Evolutionary conservation across 2,329 filamentous ascomycete genomes (phyloP).

Genomic region (Venturia carpophila): DNA sequence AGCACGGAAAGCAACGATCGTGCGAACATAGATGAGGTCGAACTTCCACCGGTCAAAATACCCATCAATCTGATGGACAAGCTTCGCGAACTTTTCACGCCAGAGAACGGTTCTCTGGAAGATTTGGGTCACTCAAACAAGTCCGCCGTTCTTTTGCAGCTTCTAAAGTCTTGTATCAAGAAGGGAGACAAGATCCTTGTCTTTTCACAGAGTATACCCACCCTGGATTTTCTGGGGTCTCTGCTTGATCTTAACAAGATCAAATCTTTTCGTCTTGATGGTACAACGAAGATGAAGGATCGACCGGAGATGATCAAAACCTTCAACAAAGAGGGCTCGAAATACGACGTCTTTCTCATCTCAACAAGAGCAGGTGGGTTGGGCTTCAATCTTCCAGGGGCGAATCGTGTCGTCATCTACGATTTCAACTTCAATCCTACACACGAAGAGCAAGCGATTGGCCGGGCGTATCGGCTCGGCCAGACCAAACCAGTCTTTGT

Average conservation of each 20-base stretch:
- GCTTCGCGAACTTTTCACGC: slow-evolving; percentile 3
- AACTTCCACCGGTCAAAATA: slow-evolving; percentile 22
- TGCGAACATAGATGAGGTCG: slow-evolving; percentile 19
- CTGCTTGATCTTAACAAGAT: slow-evolving; percentile 46
- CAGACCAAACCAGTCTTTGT: slow-evolving; percentile 76
- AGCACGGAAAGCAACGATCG: slow-evolving; percentile 1
- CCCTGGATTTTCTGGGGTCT: slow-evolving; percentile 59
- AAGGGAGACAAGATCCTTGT: slow-evolving; percentile 68
- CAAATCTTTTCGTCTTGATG: slow-evolving; percentile 56
- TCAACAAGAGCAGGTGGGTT: slow-evolving; percentile 76
- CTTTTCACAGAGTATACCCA: slow-evolving; percentile 66
- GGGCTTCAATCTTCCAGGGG: slow-evolving; percentile 75
- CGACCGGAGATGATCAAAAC: slow-evolving; percentile 58
- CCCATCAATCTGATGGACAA: slow-evolving; percentile 22
- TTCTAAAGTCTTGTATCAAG: slow-evolving; percentile 56
- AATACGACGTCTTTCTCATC: slow-evolving; percentile 58
- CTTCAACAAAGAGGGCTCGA: slow-evolving; percentile 52
- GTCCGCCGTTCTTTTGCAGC: slow-evolving; percentile 56
- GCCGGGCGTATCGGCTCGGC: slow-evolving; percentile 76
- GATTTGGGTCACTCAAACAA: slow-evolving; percentile 57
- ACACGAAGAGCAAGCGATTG: slow-evolving; percentile 79
- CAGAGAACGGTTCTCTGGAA: slow-evolving; percentile 26
- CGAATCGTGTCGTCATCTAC: slow-evolving; percentile 79
- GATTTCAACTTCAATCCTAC: slow-evolving; percentile 77
- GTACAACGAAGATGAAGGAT: slow-evolving; percentile 46